Conservation (phyloP, 1,284 basidiomycete species). For the Rhodotorula sp. region DNA sequence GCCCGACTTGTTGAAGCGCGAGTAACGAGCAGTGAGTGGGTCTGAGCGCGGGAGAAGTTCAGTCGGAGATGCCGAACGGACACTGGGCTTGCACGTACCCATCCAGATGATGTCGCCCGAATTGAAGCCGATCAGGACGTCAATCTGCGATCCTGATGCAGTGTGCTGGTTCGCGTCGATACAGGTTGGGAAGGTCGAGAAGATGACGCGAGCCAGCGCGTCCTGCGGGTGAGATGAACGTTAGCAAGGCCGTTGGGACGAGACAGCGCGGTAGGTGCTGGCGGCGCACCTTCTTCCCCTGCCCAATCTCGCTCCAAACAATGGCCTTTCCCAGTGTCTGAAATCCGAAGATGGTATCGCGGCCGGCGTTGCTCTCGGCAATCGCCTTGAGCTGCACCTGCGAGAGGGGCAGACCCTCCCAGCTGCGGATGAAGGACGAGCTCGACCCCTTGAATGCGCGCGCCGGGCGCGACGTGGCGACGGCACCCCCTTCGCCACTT, state of each 20-base stretch:
- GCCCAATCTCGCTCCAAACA: conserved; percentile 28
- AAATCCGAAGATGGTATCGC: conserved; percentile 33
- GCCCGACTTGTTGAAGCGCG: conserved; percentile 87
- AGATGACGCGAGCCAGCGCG: conserved; percentile 78
- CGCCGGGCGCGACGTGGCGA: conserved; percentile 20
- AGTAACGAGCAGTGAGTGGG: conserved; percentile 79
- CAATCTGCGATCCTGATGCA: conserved; percentile 72
- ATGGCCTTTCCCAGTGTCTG: conserved; percentile 31
- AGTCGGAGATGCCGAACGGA: not conserved
- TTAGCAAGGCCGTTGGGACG: not conserved
- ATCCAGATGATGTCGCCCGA: conserved; percentile 93
- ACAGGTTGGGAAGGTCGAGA: conserved; percentile 82
- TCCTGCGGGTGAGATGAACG: conserved; percentile 59
- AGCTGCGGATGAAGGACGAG: conserved; percentile 36
- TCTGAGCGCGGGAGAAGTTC: conserved; percentile 55
- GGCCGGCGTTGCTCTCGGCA: conserved; percentile 30
- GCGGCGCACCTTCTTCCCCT: conserved; percentile 29
- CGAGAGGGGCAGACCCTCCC: conserved; percentile 38
- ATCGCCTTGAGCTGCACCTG: conserved; percentile 22
- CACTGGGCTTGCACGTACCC: conserved; percentile 57
- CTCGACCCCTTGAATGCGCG: conserved; percentile 32
- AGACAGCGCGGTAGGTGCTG: too few species aligned
- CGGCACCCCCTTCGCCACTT: not conserved
- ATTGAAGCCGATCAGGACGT: conserved; percentile 87
- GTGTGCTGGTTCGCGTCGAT: conserved; percentile 81